These are phyloP conservation scores for Blastobotrys persicus DNA, from an alignment of 1,139 yeast species.

Conservation along the genomic window DNA sequence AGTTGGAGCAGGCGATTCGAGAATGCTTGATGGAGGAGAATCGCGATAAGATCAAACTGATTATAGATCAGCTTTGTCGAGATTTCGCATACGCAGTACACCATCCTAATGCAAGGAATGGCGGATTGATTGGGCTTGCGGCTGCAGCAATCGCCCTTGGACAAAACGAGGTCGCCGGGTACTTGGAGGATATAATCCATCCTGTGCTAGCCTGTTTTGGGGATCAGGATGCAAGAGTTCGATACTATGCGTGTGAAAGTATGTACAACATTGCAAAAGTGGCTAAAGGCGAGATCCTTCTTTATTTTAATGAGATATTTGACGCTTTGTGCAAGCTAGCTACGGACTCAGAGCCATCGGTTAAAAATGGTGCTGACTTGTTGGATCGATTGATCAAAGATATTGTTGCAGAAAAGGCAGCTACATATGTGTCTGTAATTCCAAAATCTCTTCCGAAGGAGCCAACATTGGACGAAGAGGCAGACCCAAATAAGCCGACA, in stretches of 20 bases:
- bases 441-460: slow-evolving; percentile 28
- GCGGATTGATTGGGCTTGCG: slow-evolving; percentile 74
- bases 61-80: slow-evolving; percentile 64
- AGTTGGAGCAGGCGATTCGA: slow-evolving; percentile 77
- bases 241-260: slow-evolving; percentile 97
- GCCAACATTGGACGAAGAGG: slow-evolving; percentile 19
- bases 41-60: slow-evolving; percentile 60
- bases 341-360: slow-evolving; percentile 89
- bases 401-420: slow-evolving; percentile 92
- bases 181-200: slow-evolving; percentile 80
- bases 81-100: slow-evolving; percentile 77
- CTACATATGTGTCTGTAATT: slow-evolving; percentile 82
- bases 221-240: slow-evolving; percentile 92
- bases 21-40: slow-evolving; percentile 68
- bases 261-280: slow-evolving; percentile 95
- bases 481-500: slow-evolving; percentile 29
- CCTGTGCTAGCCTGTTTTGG: slow-evolving; percentile 96
- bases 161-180: slow-evolving; percentile 63
- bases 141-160: slow-evolving; percentile 80
- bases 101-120: slow-evolving; percentile 71
- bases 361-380: slow-evolving; percentile 93
- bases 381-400: slow-evolving; percentile 89
- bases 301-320: slow-evolving; percentile 90
- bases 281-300: slow-evolving; percentile 89
- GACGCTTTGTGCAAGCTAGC: slow-evolving; percentile 90